These are phyloP conservation scores for Sclerotinia nivalis DNA, from an alignment of 2,329 filamentous ascomycete genomes.

Conservation along the genomic window DNA sequence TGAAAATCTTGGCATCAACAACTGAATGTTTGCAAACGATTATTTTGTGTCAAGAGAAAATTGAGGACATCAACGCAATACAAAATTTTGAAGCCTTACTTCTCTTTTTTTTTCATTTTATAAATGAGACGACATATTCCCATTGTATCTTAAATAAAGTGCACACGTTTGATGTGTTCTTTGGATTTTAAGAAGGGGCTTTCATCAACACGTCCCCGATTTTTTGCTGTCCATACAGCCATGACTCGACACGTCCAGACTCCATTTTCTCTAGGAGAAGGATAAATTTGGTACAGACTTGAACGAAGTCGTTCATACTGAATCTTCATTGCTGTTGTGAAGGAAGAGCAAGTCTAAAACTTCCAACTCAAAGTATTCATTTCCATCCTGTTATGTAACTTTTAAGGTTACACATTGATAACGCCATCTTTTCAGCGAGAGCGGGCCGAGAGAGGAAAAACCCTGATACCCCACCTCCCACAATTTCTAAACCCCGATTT, in stretches of 20 bases:
- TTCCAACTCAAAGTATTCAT: not conserved
- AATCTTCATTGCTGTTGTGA: too few relatives aligned
- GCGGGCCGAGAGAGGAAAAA: constrained; percentile 10
- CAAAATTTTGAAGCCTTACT: not conserved
- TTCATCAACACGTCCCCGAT: not conserved
- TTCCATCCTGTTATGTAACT: not conserved
- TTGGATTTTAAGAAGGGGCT: not conserved
- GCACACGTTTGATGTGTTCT: not conserved
- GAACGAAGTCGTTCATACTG: not conserved
- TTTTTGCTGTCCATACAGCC: not conserved
- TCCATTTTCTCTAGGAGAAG: not conserved
- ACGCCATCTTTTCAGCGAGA: constrained; percentile 10
- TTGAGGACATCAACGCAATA: too few relatives aligned
- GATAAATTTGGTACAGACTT: too few relatives aligned
- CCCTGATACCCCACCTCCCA: constrained; percentile 14
- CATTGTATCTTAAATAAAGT: not conserved
- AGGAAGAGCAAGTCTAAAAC: not conserved
- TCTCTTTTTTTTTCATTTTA: not conserved
- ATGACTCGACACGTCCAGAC: not conserved
- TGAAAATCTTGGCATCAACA: not conserved
- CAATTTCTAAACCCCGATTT: not conserved
- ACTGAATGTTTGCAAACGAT: not conserved
- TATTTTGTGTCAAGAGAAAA: not conserved
- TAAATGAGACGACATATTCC: not conserved
- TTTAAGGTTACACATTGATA: not conserved